A percentile compares a stretch with the other conserved stretches of the same genome.
These are phyloP conservation scores for Earliella scabrosa DNA, from an alignment of 1,284 basidiomycete genomes.

Conservation along the genomic window DNA sequence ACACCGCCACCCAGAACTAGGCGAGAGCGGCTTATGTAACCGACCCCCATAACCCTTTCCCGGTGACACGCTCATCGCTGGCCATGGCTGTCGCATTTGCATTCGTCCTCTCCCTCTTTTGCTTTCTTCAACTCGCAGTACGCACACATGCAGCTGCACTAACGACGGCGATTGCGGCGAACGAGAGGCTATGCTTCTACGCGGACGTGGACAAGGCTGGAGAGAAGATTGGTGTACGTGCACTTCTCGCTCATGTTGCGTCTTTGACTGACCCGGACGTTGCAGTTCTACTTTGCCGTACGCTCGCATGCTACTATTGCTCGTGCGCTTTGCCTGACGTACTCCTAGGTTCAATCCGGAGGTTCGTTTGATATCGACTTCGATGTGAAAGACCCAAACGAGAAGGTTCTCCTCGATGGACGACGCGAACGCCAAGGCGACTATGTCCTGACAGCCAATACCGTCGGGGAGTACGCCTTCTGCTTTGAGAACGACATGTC, in stretches of 20 bases:
- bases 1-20: constrained; percentile 16
- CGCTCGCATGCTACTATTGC: constrained; percentile 38
- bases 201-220: constrained; percentile 95
- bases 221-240: constrained; percentile 86
- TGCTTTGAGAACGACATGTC: constrained; percentile 99
- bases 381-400: constrained; percentile 88
- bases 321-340: too few species aligned
- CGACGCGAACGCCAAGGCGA: constrained; percentile 92
- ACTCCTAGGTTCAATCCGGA: constrained; percentile 93
- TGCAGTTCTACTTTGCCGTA: constrained; percentile 55
- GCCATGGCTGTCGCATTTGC: constrained; percentile 30
- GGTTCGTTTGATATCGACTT: constrained; percentile 98
- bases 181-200: constrained; percentile 93
- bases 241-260: background rate
- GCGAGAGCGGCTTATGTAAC: constrained; percentile 17
- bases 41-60: constrained; percentile 14
- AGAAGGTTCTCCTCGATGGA: constrained; percentile 87
- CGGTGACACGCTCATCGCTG: constrained; percentile 24
- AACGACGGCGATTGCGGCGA: constrained; percentile 85
- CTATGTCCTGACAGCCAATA: constrained; percentile 95
- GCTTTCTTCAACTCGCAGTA: constrained; percentile 23
- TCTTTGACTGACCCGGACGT: background rate
- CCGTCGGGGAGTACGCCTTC: constrained; percentile 95
- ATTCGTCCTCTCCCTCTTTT: constrained; percentile 27
- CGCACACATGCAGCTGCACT: constrained; percentile 66